A percentile compares a stretch with the other conserved stretches of the same genome.
Conservation (phyloP, 1,284 basidiomycete species). For the Cryptococcus jaspeensis region DNA sequence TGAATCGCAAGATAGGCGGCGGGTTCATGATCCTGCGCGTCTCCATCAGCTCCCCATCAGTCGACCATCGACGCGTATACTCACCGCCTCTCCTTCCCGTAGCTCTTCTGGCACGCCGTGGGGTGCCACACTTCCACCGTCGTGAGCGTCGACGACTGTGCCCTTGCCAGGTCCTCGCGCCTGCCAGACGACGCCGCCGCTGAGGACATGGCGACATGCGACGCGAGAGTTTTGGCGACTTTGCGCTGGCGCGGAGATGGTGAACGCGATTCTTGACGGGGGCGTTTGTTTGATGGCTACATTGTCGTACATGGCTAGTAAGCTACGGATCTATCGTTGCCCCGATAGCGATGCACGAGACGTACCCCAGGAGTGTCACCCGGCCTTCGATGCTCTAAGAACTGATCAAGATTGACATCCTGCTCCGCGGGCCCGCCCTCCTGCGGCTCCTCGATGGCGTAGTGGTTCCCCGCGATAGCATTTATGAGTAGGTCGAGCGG, state of each 20-base stretch:
- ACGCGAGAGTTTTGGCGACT: slow-evolving; percentile 7
- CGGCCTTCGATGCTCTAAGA: not conserved
- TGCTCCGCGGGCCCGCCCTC: not conserved
- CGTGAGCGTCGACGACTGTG: slow-evolving; percentile 4
- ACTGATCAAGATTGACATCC: slow-evolving; percentile 1
- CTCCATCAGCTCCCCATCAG: slow-evolving; percentile 8
- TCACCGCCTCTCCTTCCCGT: slow-evolving; percentile 44
- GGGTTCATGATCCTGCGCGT: slow-evolving; percentile 37
- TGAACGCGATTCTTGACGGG: not conserved
- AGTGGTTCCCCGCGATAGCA: slow-evolving; percentile 28
- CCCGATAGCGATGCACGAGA: no score
- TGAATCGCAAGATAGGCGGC: slow-evolving; percentile 40
- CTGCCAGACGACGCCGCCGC: not conserved
- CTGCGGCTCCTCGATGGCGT: not conserved
- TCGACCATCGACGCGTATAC: not conserved
- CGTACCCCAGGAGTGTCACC: no score
- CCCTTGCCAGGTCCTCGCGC: not conserved
- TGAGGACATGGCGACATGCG: slow-evolving; percentile 1
- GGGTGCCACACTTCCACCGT: slow-evolving; percentile 46
- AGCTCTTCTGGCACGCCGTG: slow-evolving; percentile 45
- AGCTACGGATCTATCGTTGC: no score
- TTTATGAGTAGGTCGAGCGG: slow-evolving; percentile 47
- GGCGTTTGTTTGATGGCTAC: not conserved
- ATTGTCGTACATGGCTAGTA: no score
- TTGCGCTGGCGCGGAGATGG: slow-evolving; percentile 13